These are phyloP conservation scores for Phytophthora sansomeana DNA, from an alignment of 352 stramenopile genomes.

Conservation along the genomic window DNA sequence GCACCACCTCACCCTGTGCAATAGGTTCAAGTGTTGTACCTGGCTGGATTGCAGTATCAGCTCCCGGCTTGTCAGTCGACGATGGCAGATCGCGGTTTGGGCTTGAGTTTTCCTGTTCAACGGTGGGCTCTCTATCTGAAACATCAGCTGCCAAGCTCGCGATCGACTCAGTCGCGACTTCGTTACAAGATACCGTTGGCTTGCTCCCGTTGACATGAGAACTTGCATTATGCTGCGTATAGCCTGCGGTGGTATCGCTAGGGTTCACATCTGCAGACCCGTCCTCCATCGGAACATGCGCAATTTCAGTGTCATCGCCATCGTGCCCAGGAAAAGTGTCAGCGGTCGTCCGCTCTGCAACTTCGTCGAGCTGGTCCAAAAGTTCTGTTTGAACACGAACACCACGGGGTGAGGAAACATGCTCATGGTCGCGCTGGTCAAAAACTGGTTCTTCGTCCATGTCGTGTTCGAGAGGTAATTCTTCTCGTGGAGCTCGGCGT, in stretches of 20 bases:
- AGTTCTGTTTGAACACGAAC: background rate
- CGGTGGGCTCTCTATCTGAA: background rate
- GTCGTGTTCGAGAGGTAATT: constrained; percentile 11
- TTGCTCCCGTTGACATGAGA: constrained; percentile 2
- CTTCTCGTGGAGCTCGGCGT: constrained; percentile 25
- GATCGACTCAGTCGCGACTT: constrained; percentile 1
- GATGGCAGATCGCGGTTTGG: background rate
- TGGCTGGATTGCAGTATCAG: constrained; percentile 10
- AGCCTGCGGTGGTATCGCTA: constrained; percentile 11
- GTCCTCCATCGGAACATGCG: constrained; percentile 17
- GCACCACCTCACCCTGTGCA: constrained; percentile 17
- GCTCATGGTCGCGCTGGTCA: constrained; percentile 7
- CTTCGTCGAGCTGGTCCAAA: constrained; percentile 28
- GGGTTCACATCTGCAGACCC: constrained; percentile 6
- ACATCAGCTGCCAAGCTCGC: background rate
- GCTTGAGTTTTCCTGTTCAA: constrained; percentile 5
- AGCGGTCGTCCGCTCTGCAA: constrained; percentile 1
- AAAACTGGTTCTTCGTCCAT: constrained; percentile 10
- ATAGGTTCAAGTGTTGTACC: background rate
- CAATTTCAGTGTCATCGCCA: constrained; percentile 5
- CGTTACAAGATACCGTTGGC: background rate
- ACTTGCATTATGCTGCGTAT: constrained; percentile 2
- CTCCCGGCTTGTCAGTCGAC: background rate
- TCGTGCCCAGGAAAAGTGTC: constrained; percentile 8
- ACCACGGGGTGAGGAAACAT: constrained; percentile 9